A percentile compares a stretch with the other conserved stretches of the same genome.
Evolutionary conservation across 1,139 yeast genomes (phyloP).

Genomic region (Saccharomyces hybrid): DNA sequence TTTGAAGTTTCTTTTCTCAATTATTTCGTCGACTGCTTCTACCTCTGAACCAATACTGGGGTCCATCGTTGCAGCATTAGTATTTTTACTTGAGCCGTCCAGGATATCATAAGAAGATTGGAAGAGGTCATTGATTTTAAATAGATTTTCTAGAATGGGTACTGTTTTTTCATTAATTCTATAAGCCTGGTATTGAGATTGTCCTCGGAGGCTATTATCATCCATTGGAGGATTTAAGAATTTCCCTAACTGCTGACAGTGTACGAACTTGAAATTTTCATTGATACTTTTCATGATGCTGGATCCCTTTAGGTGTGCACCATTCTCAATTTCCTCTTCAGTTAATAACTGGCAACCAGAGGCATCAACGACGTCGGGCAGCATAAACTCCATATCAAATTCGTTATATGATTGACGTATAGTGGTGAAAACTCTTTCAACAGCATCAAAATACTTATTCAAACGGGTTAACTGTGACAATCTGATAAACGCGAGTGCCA

Average conservation of each 20-base stretch:
- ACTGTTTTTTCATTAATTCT: constrained; percentile 1
- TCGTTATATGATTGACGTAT: constrained; percentile 33
- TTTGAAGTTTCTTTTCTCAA: not conserved
- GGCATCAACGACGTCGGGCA: constrained; percentile 41
- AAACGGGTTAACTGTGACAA: constrained; percentile 63
- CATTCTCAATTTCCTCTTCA: constrained; percentile 27
- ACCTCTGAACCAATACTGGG: not conserved
- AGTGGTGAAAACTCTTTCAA: constrained; percentile 39
- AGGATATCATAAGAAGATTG: not conserved
- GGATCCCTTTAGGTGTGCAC: constrained; percentile 29
- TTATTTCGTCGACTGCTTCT: not conserved
- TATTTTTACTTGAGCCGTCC: not conserved
- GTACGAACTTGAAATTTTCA: constrained; percentile 24
- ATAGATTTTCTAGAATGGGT: constrained; percentile 8
- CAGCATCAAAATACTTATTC: constrained; percentile 40
- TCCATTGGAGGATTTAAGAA: not conserved
- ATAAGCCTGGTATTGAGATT: constrained; percentile 8
- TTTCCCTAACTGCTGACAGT: constrained; percentile 24
- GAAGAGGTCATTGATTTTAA: constrained; percentile 8
- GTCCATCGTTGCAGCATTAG: not conserved
- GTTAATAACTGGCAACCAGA: constrained; percentile 41
- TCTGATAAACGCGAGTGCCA: constrained; percentile 63
- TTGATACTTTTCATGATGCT: constrained; percentile 32
- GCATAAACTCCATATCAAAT: constrained; percentile 36
- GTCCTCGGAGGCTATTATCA: constrained; percentile 3